Percentiles rank a stretch among this genome's conserved stretches.
phyloP scores from a whole-genome alignment of 805 yeast species.

The Cyberlindnera japonica region DNA sequence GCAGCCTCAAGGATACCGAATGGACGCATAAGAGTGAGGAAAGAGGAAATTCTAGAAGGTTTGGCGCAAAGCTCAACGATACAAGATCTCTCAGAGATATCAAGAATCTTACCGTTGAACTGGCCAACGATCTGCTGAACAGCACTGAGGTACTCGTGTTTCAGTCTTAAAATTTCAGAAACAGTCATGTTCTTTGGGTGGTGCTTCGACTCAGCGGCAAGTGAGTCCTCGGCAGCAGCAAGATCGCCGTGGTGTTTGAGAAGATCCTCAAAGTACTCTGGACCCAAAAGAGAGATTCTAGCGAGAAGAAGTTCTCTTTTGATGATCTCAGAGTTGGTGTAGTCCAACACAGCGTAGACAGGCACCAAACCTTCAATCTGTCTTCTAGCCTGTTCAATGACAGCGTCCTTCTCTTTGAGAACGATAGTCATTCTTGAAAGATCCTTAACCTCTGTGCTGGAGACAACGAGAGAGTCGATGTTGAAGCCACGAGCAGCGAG shows the following conservation, averaged over 20 bases:
- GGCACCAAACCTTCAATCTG: constrained; percentile 98
- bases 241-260: constrained; percentile 69
- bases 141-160: constrained; percentile 83
- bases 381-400: constrained; percentile 96
- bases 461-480: constrained; percentile 94
- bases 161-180: constrained; percentile 90
- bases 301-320: constrained; percentile 89
- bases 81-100: constrained; percentile 89
- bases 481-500: constrained; percentile 98
- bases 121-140: constrained; percentile 75
- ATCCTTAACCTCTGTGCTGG: constrained; percentile 94
- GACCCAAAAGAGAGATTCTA: constrained; percentile 89
- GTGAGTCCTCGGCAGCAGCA: constrained; percentile 28
- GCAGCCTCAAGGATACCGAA: constrained; percentile 96
- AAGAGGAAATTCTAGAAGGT: constrained; percentile 84
- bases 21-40: constrained; percentile 86
- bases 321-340: constrained; percentile 84
- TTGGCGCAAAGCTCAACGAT: constrained; percentile 92
- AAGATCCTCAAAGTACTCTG: constrained; percentile 96
- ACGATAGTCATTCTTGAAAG: constrained; percentile 96
- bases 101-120: constrained; percentile 92
- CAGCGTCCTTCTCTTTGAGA: constrained; percentile 89
- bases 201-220: constrained; percentile 39
- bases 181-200: constrained; percentile 91
- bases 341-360: constrained; percentile 95